Percentiles rank a stretch among this genome's conserved stretches.
Conservation (phyloP, 441 rosid species). For the Lepidium campestre region DNA sequence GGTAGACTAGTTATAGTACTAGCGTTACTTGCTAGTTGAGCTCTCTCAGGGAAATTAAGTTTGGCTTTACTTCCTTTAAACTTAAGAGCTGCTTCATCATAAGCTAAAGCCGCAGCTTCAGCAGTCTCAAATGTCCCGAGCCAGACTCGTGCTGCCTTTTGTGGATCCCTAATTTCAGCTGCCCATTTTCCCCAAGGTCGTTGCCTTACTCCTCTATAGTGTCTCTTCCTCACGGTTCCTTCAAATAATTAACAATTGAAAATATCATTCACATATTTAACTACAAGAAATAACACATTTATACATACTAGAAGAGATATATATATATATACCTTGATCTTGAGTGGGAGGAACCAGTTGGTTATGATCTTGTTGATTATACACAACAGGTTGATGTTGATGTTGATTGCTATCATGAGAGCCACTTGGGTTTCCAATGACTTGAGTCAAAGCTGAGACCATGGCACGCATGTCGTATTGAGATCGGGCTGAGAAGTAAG, state of each 20-base stretch:
- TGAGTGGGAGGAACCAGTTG: slow-evolving; percentile 30
- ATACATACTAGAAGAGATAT: background rate
- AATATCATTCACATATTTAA: background rate
- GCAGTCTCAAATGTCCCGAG: slow-evolving; percentile 84
- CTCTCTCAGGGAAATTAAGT: slow-evolving; percentile 91
- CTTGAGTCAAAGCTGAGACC: slow-evolving; percentile 78
- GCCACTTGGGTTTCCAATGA: slow-evolving; percentile 43
- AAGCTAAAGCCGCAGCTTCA: slow-evolving; percentile 84
- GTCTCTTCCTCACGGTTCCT: slow-evolving; percentile 51
- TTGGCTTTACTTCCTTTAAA: slow-evolving; percentile 95
- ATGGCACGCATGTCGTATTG: slow-evolving; percentile 60
- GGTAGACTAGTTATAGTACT: slow-evolving; percentile 8
- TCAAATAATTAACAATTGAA: slow-evolving; percentile 1
- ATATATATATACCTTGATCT: slow-evolving; percentile 48
- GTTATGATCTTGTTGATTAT: slow-evolving; percentile 27
- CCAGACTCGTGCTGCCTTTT: slow-evolving; percentile 90
- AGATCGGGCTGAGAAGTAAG: slow-evolving; percentile 58
- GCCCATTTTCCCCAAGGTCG: slow-evolving; percentile 96
- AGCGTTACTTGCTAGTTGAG: slow-evolving; percentile 34
- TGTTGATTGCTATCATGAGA: slow-evolving; percentile 22
- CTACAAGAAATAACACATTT: background rate
- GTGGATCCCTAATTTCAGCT: slow-evolving; percentile 78
- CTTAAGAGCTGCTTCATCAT: slow-evolving; percentile 90
- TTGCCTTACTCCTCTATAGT: slow-evolving; percentile 86
- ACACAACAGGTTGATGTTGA: slow-evolving; percentile 16